These are phyloP conservation scores for Cydonia oblonga DNA, from an alignment of 331 rosid species.

Conservation along the genomic window DNA sequence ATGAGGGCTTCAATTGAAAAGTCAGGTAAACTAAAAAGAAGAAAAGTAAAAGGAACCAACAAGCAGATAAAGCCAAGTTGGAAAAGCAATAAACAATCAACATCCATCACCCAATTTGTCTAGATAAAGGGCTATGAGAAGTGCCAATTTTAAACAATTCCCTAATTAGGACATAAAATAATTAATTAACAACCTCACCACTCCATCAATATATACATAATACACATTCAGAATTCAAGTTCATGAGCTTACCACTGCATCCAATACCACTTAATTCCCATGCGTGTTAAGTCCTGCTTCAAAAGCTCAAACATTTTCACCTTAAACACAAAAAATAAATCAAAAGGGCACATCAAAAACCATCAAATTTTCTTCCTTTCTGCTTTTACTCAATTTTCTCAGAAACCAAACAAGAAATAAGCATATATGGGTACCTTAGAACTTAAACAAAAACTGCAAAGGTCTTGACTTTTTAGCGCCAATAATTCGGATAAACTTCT, in stretches of 20 bases:
- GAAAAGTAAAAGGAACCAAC: background rate
- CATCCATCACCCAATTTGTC: background rate
- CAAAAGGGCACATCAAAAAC: background rate
- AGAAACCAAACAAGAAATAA: slow-evolving; percentile 4
- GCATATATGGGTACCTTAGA: slow-evolving; percentile 13
- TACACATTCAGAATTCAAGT: background rate
- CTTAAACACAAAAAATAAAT: background rate
- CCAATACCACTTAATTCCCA: background rate
- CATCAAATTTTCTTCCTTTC: background rate
- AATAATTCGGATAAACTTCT: background rate
- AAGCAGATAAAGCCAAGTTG: background rate
- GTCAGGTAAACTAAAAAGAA: background rate
- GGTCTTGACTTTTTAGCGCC: background rate
- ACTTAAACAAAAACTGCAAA: background rate
- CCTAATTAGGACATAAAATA: background rate
- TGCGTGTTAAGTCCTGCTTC: background rate
- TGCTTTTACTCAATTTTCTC: background rate
- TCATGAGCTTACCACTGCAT: background rate
- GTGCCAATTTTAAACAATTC: background rate
- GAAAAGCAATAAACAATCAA: background rate
- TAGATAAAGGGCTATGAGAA: background rate
- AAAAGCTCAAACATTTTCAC: background rate
- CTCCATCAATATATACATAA: background rate
- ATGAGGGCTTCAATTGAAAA: background rate
- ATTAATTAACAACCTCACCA: background rate